These are phyloP conservation scores for Trametes polyzona DNA, from an alignment of 1,284 basidiomycete genomes.

Conservation along the genomic window DNA sequence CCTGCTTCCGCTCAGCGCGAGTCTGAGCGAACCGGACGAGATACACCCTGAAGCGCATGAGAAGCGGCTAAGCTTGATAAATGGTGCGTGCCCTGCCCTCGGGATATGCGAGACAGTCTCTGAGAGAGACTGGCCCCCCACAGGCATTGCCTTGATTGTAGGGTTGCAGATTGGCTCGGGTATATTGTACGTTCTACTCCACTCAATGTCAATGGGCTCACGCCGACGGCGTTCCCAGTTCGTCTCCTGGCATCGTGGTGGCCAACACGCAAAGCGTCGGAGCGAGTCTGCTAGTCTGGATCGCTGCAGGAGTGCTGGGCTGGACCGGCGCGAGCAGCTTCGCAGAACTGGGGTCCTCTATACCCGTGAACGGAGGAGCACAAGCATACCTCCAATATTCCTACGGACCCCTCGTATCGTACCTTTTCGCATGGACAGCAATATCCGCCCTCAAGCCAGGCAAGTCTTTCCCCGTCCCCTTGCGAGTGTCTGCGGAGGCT, in stretches of 20 bases:
- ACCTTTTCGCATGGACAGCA: slow-evolving; percentile 88
- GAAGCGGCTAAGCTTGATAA: slow-evolving; percentile 78
- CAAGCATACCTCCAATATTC: slow-evolving; percentile 92
- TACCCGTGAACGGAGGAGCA: slow-evolving; percentile 88
- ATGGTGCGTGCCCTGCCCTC: slow-evolving; percentile 53
- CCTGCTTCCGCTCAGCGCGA: slow-evolving; percentile 76
- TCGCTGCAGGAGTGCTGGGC: slow-evolving; percentile 77
- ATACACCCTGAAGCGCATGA: slow-evolving; percentile 51
- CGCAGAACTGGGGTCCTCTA: slow-evolving; percentile 84
- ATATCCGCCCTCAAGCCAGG: slow-evolving; percentile 89
- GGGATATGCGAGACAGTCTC: not conserved
- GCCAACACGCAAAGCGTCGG: slow-evolving; percentile 86
- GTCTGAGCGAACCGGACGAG: slow-evolving; percentile 67
- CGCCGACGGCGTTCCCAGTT: slow-evolving; percentile 47
- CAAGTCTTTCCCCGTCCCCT: slow-evolving; percentile 33
- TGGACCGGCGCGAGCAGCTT: slow-evolving; percentile 96
- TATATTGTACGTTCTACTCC: slow-evolving; percentile 62
- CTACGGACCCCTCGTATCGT: slow-evolving; percentile 86
- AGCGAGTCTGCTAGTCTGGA: slow-evolving; percentile 83
- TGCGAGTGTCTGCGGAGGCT: not conserved
- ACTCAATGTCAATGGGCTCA: not conserved
- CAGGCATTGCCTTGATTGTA: slow-evolving; percentile 84
- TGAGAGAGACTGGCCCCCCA: not conserved
- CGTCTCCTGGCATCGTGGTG: slow-evolving; percentile 89
- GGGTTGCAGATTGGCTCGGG: slow-evolving; percentile 91